phyloP scores from a whole-genome alignment of 345 rosid species.

The Pugionium dolabratum region DNA sequence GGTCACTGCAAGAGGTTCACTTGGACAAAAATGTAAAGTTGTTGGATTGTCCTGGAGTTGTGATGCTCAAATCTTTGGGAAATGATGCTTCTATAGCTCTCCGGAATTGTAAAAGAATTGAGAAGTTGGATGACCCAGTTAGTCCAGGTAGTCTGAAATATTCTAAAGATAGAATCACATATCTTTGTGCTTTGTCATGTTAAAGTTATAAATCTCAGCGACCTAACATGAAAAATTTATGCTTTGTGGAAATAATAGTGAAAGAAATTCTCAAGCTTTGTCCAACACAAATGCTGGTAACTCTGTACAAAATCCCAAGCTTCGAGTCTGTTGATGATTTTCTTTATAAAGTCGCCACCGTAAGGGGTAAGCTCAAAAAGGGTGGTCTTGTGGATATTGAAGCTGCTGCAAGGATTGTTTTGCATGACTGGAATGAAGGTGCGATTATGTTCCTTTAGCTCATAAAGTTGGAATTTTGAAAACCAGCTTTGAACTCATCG shows the following conservation, averaged over 20 bases:
- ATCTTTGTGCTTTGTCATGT: not conserved
- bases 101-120: conserved; percentile 93
- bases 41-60: conserved; percentile 98
- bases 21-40: conserved; percentile 86
- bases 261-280: conserved; percentile 89
- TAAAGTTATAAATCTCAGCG: conserved; percentile 10
- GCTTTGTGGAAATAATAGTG: conserved; percentile 48
- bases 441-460: conserved; percentile 12
- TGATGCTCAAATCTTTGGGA: conserved; percentile 75
- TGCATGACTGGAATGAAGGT: conserved; percentile 96
- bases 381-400: conserved; percentile 91
- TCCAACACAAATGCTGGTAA: conserved; percentile 62
- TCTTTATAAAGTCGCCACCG: conserved; percentile 80
- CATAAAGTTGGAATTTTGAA: not conserved
- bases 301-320: conserved; percentile 70
- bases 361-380: conserved; percentile 92
- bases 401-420: conserved; percentile 81
- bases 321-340: conserved; percentile 86
- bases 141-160: conserved; percentile 64
- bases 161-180: not conserved
- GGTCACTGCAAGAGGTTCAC: conserved; percentile 95
- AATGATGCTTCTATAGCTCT: conserved; percentile 79
- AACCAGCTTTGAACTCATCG: not conserved
- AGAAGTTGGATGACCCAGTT: conserved; percentile 92
- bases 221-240: conserved; percentile 27